Evolutionary conservation across 176 grass and related monocot genomes (phyloP).

Genomic region (Tillandsia leiboldiana): DNA sequence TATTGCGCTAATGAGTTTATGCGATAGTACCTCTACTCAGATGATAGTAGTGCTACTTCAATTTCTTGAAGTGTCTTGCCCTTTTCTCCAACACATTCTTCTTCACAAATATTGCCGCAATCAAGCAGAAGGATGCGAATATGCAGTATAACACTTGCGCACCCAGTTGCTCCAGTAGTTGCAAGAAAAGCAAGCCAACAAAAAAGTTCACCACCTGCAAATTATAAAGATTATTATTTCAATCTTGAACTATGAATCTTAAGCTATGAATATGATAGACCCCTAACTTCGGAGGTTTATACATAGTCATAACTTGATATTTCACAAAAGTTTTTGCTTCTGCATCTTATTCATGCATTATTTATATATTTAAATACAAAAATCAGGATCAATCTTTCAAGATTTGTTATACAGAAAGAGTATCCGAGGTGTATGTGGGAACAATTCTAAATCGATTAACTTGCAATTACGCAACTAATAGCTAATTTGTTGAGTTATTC

Average conservation of each 20-base stretch:
- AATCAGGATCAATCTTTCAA: not conserved
- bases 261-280: not conserved
- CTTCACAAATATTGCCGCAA: constrained; percentile 77
- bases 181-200: constrained; percentile 80
- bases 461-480: not conserved
- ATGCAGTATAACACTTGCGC: constrained; percentile 74
- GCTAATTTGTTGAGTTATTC: not conserved
- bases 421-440: not conserved
- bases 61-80: constrained; percentile 97
- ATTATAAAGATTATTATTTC: constrained; percentile 6
- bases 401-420: not conserved
- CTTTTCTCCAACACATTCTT: constrained; percentile 83
- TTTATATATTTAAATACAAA: not conserved
- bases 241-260: not conserved
- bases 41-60: constrained; percentile 74
- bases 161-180: constrained; percentile 71
- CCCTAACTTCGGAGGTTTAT: not conserved
- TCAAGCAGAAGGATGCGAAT: constrained; percentile 72
- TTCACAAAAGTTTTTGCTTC: not conserved
- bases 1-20: not conserved
- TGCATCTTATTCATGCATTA: not conserved
- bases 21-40: constrained; percentile 41
- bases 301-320: not conserved
- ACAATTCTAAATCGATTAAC: not conserved
- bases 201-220: constrained; percentile 83